Conservation (phyloP, 2,329 filamentous ascomycete species). For the Metarhizium guizhouense region DNA sequence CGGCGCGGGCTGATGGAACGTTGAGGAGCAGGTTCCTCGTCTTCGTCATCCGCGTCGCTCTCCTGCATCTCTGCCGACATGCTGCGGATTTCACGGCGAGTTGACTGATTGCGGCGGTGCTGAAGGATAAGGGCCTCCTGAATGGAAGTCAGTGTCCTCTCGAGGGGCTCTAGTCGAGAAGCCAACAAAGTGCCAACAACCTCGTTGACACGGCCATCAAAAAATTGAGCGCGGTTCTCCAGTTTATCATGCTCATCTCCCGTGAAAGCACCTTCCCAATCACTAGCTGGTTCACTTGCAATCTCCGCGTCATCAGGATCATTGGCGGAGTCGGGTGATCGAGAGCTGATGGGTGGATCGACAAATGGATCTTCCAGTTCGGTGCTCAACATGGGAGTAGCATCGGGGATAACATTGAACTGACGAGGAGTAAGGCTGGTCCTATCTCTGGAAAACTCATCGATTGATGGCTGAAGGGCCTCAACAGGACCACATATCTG, state of each 20-base stretch:
- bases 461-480: constrained; percentile 38
- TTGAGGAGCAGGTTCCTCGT: constrained; percentile 59
- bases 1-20: constrained; percentile 69
- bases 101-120: constrained; percentile 45
- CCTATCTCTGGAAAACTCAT: constrained; percentile 55
- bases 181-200: constrained; percentile 72
- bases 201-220: constrained; percentile 82
- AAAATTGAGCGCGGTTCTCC: constrained; percentile 73
- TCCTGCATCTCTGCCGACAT: constrained; percentile 62
- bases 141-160: constrained; percentile 68
- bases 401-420: constrained; percentile 35
- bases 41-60: constrained; percentile 92
- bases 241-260: constrained; percentile 79
- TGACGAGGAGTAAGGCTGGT: constrained; percentile 64
- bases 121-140: constrained; percentile 57
- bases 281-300: constrained; percentile 56
- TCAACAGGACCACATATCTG: constrained; percentile 40
- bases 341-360: constrained; percentile 39
- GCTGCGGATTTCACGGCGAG: constrained; percentile 52
- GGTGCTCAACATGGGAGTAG: constrained; percentile 36
- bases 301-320: constrained; percentile 37
- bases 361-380: constrained; percentile 56
- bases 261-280: constrained; percentile 84
- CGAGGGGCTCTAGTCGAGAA: constrained; percentile 68
- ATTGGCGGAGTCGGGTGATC: constrained; percentile 41